Evolutionary conservation across 768 basidiomycete species (phyloP).

Genomic region (Erythrobasidium yunnanense): DNA sequence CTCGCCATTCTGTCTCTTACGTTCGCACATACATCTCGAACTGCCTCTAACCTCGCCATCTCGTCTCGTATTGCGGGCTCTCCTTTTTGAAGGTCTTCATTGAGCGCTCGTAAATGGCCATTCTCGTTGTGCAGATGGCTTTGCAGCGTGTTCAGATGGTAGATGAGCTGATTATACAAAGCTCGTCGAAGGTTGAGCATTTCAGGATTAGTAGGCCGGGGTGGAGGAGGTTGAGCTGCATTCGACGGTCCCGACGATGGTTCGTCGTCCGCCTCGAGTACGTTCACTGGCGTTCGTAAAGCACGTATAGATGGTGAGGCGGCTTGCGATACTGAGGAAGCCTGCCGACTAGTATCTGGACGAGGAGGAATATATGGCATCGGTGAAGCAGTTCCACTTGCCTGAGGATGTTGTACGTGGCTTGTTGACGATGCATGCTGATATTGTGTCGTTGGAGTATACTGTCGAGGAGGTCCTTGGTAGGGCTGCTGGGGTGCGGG

Average conservation of each 20-base stretch:
- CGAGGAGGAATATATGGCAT: constrained; percentile 32
- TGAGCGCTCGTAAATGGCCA: constrained; percentile 60
- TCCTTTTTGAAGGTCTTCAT: constrained; percentile 72
- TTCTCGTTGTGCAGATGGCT: constrained; percentile 57
- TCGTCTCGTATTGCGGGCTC: constrained; percentile 92
- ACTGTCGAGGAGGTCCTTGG: constrained; percentile 24
- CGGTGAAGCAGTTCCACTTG: constrained; percentile 32
- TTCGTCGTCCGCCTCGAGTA: constrained; percentile 55
- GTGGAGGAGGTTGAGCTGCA: constrained; percentile 58
- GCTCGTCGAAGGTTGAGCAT: constrained; percentile 65
- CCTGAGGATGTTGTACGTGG: constrained; percentile 35
- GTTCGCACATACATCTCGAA: constrained; percentile 73
- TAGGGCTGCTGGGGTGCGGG: constrained; percentile 30
- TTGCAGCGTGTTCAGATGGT: constrained; percentile 50
- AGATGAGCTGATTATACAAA: constrained; percentile 62
- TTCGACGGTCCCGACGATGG: not conserved
- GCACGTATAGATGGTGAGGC: constrained; percentile 35
- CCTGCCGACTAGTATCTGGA: constrained; percentile 22
- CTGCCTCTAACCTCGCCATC: constrained; percentile 85
- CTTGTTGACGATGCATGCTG: constrained; percentile 29
- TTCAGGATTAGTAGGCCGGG: constrained; percentile 80
- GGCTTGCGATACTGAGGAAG: constrained; percentile 6
- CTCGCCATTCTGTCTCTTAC: constrained; percentile 59
- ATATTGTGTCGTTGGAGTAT: not conserved
- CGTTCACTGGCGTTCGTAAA: constrained; percentile 45